Percentiles rank a stretch among this genome's conserved stretches.
Conservation (phyloP, 495 filamentous ascomycete species). For the Aspergillus incahuasiensis region DNA sequence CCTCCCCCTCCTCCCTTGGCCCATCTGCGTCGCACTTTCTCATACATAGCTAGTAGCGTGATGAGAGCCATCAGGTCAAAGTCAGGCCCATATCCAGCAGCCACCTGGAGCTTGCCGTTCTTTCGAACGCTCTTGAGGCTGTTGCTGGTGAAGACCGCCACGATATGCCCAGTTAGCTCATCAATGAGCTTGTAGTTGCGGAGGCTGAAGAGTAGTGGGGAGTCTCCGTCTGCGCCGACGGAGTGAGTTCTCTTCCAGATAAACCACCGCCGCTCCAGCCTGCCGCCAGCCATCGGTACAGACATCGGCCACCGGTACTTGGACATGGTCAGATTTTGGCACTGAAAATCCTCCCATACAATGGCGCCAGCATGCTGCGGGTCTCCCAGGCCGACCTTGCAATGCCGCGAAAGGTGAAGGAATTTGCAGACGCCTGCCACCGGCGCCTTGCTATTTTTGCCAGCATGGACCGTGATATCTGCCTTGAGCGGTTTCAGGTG, state of each 20-base stretch:
- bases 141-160: conserved; percentile 29
- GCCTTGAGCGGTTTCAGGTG: conserved; percentile 24
- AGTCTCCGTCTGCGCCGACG: conserved; percentile 18
- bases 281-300: conserved; percentile 1
- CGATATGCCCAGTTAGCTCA: conserved; percentile 20
- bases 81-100: conserved; percentile 15
- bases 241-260: conserved; percentile 33
- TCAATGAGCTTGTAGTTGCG: conserved; percentile 31
- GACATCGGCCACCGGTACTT: conserved; percentile 28
- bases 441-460: conserved; percentile 22
- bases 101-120: conserved; percentile 21
- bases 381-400: conserved; percentile 31
- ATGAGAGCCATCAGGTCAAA: conserved; percentile 24
- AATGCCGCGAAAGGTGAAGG: conserved; percentile 30
- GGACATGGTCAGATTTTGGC: conserved; percentile 14
- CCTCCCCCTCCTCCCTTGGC: conserved; percentile 4
- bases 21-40: conserved; percentile 18
- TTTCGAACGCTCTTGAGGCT: conserved; percentile 18
- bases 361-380: conserved; percentile 17
- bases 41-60: conserved; percentile 21
- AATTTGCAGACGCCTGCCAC: conserved; percentile 30
- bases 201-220: conserved; percentile 4
- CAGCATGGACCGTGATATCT: conserved; percentile 32
- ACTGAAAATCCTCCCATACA: conserved; percentile 25
- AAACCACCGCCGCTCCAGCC: conserved; percentile 19